A percentile compares a stretch with the other conserved stretches of the same genome.
Evolutionary conservation across 208 protist species (phyloP).

Genomic region (Wallacemonas rigidus): DNA sequence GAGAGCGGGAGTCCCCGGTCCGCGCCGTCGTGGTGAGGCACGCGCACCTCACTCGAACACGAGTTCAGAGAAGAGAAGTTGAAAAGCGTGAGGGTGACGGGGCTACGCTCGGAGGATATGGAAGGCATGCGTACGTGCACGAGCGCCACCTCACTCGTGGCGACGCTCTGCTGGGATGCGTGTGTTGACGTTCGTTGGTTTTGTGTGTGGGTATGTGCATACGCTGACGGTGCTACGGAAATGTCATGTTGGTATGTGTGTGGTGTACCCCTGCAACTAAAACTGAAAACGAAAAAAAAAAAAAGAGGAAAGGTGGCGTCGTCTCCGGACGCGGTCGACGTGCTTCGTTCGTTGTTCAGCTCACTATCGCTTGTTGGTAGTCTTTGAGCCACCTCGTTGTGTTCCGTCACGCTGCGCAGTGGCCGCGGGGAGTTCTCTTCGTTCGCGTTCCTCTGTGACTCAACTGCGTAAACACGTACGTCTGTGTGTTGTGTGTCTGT

Average conservation of each 20-base stretch:
- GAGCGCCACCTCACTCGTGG: too few relatives aligned
- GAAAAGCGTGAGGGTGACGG: too few relatives aligned
- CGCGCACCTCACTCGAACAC: too few relatives aligned
- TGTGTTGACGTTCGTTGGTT: not conserved
- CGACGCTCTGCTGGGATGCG: too few relatives aligned
- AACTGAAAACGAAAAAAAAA: not conserved
- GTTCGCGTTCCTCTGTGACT: not conserved
- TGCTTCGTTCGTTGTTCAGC: not conserved
- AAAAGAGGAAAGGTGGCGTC: not conserved
- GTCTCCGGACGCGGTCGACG: not conserved
- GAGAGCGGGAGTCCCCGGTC: too few relatives aligned
- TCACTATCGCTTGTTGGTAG: not conserved
- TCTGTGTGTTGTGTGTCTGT: not conserved
- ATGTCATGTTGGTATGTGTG: not conserved
- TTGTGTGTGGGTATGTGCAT: conserved; percentile 15
- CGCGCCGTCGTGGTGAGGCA: too few relatives aligned
- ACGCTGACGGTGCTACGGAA: not conserved
- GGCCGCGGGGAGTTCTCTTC: not conserved
- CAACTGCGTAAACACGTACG: not conserved
- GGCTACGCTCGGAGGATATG: too few relatives aligned
- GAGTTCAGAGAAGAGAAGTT: too few relatives aligned
- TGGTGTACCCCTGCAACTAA: not conserved
- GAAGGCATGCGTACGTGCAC: too few relatives aligned
- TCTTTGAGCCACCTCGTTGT: not conserved
- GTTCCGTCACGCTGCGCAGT: not conserved